Evolutionary conservation across 768 basidiomycete species (phyloP), one percentile per base, ranked within the genome.

Genomic region (Pisolithus albus): DNA sequence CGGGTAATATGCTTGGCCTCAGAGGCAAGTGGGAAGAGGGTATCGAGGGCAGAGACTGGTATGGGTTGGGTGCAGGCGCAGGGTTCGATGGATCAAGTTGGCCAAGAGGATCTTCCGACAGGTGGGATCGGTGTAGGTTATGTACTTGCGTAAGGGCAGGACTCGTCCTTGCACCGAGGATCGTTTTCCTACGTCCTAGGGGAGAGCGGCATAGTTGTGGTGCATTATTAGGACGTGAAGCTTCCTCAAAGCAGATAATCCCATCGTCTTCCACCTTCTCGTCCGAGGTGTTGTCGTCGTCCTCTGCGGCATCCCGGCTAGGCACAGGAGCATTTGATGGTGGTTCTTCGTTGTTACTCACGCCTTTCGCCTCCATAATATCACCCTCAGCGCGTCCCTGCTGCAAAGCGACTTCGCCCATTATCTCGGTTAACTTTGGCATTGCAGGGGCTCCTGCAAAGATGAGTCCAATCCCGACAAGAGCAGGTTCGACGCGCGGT

Each of bases 381-480:
- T 77, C 75, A 49, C 87, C 84, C 53, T 86, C 83, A 47, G 77
- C 74, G 16, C 91, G 77, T 1, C 94, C 94, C 70, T 98, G 95
- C 57, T 92, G 92, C 46, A 98, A 71, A 2, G 91, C 88, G 46
- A 95, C 85, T 54, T 86, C 71, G 5, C 94, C 93, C 65, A 86
- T 81, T 4, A 82, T 69, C n/a, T 80, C 75, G 1, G 84, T 81
- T 28, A 97, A 72, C 19, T 68, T 64, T 1, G 92, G 92, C 77
- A 96, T 77, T 7, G 76, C 92, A 3, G 87, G 84, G 24, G 73
- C 73, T 28, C 87, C 86, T 13, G 91, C 91, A 28, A 92, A 68
- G 13, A 95, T 67, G 51, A 88, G 75, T 37, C 91, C 88, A 51
- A 98, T 79, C 5, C 96, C 96, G 38, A 95, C 82, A 28, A 97